Conservation (phyloP, 805 yeast species). For the Torulaspora microellipsoides region DNA sequence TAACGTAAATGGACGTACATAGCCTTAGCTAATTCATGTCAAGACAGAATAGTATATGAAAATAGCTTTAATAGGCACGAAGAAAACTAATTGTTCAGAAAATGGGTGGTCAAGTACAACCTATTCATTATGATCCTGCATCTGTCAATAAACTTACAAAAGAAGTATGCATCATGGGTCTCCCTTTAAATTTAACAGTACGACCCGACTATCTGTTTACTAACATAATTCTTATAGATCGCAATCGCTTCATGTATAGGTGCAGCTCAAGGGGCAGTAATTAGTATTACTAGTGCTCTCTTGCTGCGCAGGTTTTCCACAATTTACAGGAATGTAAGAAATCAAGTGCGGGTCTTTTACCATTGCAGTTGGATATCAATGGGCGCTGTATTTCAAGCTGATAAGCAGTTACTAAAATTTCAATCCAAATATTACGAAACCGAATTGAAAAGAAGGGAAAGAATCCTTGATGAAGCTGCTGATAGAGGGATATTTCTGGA, state of each 20-base stretch:
- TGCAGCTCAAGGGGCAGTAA: slow-evolving; percentile 39
- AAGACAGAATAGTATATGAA: too few relatives aligned
- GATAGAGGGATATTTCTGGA: slow-evolving; percentile 42
- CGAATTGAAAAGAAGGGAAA: slow-evolving; percentile 35
- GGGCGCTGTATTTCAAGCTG: slow-evolving; percentile 42
- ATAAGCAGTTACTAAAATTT: slow-evolving; percentile 37
- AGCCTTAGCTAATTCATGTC: too few relatives aligned
- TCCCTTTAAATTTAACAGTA: background rate
- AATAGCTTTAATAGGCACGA: too few relatives aligned
- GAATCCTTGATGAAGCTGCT: slow-evolving; percentile 41
- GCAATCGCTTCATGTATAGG: slow-evolving; percentile 39
- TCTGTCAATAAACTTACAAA: slow-evolving; percentile 35
- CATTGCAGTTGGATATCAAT: slow-evolving; percentile 40
- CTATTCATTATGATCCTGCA: slow-evolving; percentile 38
- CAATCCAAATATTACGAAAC: slow-evolving; percentile 34
- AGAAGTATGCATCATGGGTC: slow-evolving; percentile 27
- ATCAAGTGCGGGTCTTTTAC: slow-evolving; percentile 40
- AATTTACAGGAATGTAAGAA: slow-evolving; percentile 37
- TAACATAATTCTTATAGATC: slow-evolving; percentile 23
- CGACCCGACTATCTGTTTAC: slow-evolving; percentile 1
- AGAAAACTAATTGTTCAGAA: background rate
- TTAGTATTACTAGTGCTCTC: slow-evolving; percentile 36
- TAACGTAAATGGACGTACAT: too few relatives aligned
- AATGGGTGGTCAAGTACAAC: slow-evolving; percentile 31
- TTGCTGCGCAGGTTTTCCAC: slow-evolving; percentile 35